A percentile compares a stretch with the other conserved stretches of the same genome.
Evolutionary conservation across 768 basidiomycete species (phyloP).

Genomic region (Gymnopilus dilepis): DNA sequence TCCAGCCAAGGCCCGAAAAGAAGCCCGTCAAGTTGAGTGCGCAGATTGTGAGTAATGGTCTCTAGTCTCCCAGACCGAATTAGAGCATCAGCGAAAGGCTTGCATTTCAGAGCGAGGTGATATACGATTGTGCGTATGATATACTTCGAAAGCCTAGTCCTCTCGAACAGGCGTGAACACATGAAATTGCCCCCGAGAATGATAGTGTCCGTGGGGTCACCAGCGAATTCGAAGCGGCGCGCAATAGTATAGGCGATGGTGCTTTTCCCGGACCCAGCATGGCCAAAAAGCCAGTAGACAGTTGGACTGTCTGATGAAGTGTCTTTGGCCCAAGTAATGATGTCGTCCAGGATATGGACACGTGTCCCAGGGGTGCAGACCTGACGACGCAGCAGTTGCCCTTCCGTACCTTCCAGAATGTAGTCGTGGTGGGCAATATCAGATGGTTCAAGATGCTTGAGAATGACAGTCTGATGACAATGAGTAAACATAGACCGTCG

Average conservation of each 20-base stretch:
- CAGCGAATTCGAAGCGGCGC: constrained; percentile 1
- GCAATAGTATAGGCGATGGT: constrained; percentile 17
- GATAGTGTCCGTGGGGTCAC: neutral
- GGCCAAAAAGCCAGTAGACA: constrained; percentile 17
- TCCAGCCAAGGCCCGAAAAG: constrained; percentile 6
- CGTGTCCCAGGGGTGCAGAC: constrained; percentile 16
- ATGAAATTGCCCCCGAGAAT: constrained; percentile 3
- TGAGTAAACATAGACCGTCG: neutral
- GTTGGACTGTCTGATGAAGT: constrained; percentile 2
- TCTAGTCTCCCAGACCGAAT: neutral
- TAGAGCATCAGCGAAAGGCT: neutral
- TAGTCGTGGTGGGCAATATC: constrained; percentile 19
- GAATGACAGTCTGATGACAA: constrained; percentile 12
- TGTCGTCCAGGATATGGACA: constrained; percentile 10
- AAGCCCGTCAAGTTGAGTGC: neutral
- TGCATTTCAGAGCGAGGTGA: constrained; percentile 3
- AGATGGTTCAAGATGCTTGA: constrained; percentile 18
- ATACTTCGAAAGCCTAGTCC: neutral
- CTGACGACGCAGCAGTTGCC: constrained; percentile 7
- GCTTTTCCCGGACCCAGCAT: constrained; percentile 18
- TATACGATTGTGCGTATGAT: constrained; percentile 2
- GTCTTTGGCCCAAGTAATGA: constrained; percentile 12
- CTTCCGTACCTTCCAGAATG: constrained; percentile 9
- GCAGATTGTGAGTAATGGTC: neutral
- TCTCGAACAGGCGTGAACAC: constrained; percentile 4